Percentiles rank a stretch among this genome's conserved stretches.
These are phyloP conservation scores for Amphicarpaea edgeworthii DNA, from an alignment of 306 rosid species.

Conservation along the genomic window DNA sequence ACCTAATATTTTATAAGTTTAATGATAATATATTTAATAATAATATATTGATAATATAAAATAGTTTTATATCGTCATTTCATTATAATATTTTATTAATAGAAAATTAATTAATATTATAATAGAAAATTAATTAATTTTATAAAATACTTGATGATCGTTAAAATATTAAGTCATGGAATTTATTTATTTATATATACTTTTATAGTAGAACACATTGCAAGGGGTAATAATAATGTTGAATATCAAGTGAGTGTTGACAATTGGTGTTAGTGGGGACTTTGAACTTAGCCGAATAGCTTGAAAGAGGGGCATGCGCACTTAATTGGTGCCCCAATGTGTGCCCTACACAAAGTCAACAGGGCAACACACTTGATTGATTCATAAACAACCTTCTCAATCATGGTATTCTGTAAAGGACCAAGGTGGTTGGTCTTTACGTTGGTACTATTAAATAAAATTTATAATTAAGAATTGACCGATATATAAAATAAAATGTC, in stretches of 20 bases:
- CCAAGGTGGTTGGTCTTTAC: not conserved
- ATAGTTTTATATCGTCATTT: too few relatives aligned
- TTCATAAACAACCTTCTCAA: slow-evolving; percentile 18
- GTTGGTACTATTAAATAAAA: too few relatives aligned
- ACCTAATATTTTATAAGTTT: too few relatives aligned
- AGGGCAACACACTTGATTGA: slow-evolving; percentile 1
- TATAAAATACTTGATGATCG: too few relatives aligned
- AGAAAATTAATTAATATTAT: too few relatives aligned
- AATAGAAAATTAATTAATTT: too few relatives aligned
- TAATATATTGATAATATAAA: too few relatives aligned
- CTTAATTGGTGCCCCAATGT: slow-evolving; percentile 23
- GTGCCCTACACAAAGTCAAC: slow-evolving; percentile 35
- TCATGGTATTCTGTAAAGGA: not conserved
- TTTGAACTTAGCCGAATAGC: not conserved
- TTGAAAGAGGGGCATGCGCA: slow-evolving; percentile 35
- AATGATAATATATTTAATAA: too few relatives aligned
- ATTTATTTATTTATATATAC: not conserved
- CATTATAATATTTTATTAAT: too few relatives aligned
- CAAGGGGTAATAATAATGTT: not conserved
- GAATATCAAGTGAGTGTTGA: slow-evolving; percentile 37
- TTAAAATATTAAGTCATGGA: not conserved
- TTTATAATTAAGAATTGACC: too few relatives aligned
- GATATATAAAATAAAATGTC: too few relatives aligned
- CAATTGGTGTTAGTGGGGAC: slow-evolving; percentile 35
- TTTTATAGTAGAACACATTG: not conserved